These are phyloP conservation scores for Sphaerobolus stellatus DNA, from an alignment of 1,284 basidiomycete species.

Conservation along the genomic window DNA sequence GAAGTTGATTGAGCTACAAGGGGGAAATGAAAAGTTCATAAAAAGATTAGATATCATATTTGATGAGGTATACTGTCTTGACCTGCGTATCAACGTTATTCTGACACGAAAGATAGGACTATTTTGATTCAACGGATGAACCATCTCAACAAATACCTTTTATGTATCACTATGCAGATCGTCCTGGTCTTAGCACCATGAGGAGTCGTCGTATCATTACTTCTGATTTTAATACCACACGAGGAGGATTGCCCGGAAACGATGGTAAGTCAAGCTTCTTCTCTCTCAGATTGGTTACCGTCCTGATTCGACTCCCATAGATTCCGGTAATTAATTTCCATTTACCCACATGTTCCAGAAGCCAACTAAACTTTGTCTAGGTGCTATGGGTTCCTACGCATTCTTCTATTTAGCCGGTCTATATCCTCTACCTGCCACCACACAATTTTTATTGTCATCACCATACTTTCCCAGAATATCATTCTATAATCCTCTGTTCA, in stretches of 20 bases:
- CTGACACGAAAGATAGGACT: slow-evolving; percentile 37
- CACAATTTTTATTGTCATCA: slow-evolving; percentile 58
- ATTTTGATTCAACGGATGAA: slow-evolving; percentile 59
- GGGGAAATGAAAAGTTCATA: slow-evolving; percentile 53
- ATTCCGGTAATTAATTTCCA: slow-evolving; percentile 35
- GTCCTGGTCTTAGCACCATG: slow-evolving; percentile 56
- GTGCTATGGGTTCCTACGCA: slow-evolving; percentile 69
- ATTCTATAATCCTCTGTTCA: slow-evolving; percentile 56
- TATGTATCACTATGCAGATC: slow-evolving; percentile 65
- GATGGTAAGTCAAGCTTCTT: slow-evolving; percentile 44
- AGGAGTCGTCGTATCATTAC: slow-evolving; percentile 54
- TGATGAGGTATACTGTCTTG: slow-evolving; percentile 35
- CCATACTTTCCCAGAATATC: slow-evolving; percentile 60
- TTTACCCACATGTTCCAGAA: slow-evolving; percentile 13
- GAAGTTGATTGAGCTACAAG: slow-evolving; percentile 56
- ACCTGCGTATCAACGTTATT: background rate
- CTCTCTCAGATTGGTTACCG: slow-evolving; percentile 3
- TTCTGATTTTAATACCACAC: slow-evolving; percentile 54
- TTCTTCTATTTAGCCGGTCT: slow-evolving; percentile 59
- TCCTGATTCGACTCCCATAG: background rate
- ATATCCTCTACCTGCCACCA: slow-evolving; percentile 61
- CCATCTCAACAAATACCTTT: slow-evolving; percentile 63
- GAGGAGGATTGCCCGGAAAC: slow-evolving; percentile 57
- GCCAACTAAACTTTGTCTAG: slow-evolving; percentile 28
- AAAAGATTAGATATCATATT: slow-evolving; percentile 58